phyloP scores from a whole-genome alignment of 2,329 filamentous ascomycete genomes.

The Botrytis fabae region DNA sequence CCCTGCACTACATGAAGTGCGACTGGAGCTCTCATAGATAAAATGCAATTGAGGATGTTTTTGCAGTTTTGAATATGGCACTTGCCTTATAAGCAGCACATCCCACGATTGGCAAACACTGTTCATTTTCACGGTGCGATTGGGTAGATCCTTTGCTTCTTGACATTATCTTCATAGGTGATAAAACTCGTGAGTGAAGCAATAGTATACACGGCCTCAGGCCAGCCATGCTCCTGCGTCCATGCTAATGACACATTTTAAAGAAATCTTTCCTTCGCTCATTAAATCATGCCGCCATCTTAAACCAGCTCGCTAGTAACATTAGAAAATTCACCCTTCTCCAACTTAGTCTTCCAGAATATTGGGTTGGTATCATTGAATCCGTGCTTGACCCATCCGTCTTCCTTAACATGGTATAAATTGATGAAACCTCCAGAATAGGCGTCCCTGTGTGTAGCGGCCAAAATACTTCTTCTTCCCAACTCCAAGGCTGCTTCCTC shows the following conservation, averaged over 20 bases:
- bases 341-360: slow-evolving; percentile 99
- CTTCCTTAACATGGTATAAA: slow-evolving; percentile 98
- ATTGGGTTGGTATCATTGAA: slow-evolving; percentile 98
- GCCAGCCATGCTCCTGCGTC: slow-evolving; percentile 31
- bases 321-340: slow-evolving; percentile 89
- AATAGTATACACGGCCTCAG: slow-evolving; percentile 38
- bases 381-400: slow-evolving; percentile 97
- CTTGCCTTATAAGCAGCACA: background rate
- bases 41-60: background rate
- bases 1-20: background rate
- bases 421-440: slow-evolving; percentile 99
- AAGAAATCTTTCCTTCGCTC: slow-evolving; percentile 30
- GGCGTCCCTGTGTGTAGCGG: slow-evolving; percentile 95
- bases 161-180: slow-evolving; percentile 30
- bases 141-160: background rate
- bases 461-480: slow-evolving; percentile 87
- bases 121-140: background rate
- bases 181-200: slow-evolving; percentile 36
- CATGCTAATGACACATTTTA: slow-evolving; percentile 40
- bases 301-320: slow-evolving; percentile 41
- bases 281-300: slow-evolving; percentile 24
- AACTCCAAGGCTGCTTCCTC: slow-evolving; percentile 89
- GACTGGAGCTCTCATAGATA: background rate
- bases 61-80: background rate
- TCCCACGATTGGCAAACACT: background rate